Evolutionary conservation across 2,329 filamentous ascomycete species (phyloP), one percentile per base, ranked within the genome.

Genomic region (Elsinoe arachidis): DNA sequence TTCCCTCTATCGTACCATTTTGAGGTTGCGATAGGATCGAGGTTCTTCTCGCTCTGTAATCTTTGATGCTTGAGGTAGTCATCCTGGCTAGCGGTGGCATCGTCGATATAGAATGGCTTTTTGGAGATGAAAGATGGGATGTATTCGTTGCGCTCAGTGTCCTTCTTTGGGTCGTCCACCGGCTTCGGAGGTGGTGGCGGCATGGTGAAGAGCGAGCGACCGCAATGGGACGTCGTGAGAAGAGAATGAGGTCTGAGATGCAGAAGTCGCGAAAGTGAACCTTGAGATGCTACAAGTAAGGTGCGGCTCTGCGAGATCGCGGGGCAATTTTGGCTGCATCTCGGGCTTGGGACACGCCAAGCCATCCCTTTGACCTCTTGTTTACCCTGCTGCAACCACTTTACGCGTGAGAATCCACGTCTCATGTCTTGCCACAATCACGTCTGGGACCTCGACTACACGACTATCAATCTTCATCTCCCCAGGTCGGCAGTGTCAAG

Each of bases 31-130:
- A 76, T 68, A 3, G 75, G 72, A 65, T 72, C 69, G 39, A 81
- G 81, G 57, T 85, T 81, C 47, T 85, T 82, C 55, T 79, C 74
- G 63, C 87, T 85, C 58, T 90, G 85, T 23, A 92, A 78, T 70
- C 91, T 89, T 69, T 99, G 93, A 82, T 99, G 93, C 73, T 95
- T 90, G 63, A 99, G 88, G 70, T 97, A 99, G 68, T 97, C 91
- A 69, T 81, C 82, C 64, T 82, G 81, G 60, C 87, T 80, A 39
- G 72, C 71, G 60, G 86, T 83, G 63, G 86, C 85, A 68, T 90
- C 88, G 65, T 88, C 84, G 66, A 95, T 85, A 73, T 97, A 99
- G 75, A 99, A 99, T 3, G 93, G 93, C 65, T 95, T 91, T 72
- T 96, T 96, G 66, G 90, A 91, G 75, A 99, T 99, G 79, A 96